These are phyloP conservation scores for Trametes cinnabarina DNA, from an alignment of 768 basidiomycete genomes.

Conservation along the genomic window DNA sequence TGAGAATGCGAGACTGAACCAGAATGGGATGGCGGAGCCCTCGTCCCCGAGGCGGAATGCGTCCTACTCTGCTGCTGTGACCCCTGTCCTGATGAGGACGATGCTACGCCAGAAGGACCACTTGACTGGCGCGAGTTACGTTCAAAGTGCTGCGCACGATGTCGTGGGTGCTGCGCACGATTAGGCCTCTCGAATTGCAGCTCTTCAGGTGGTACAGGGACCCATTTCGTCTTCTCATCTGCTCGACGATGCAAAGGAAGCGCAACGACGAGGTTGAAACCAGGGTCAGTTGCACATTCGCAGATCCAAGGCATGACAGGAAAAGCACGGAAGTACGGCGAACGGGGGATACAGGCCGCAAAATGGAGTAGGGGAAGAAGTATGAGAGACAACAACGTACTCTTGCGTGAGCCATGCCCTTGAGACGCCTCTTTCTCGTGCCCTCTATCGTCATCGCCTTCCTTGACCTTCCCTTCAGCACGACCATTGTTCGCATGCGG, in stretches of 20 bases:
- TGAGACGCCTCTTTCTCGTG: conserved; percentile 23
- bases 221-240: conserved; percentile 63
- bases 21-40: conserved; percentile 24
- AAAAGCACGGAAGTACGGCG: not conserved
- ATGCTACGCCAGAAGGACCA: conserved; percentile 23
- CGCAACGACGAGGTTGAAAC: not conserved
- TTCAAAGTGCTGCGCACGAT: conserved; percentile 28
- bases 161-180: conserved; percentile 28
- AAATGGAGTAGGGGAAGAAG: not conserved
- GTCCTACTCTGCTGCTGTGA: conserved; percentile 41
- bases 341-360: not conserved
- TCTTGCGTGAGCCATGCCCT: conserved; percentile 36
- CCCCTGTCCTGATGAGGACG: conserved; percentile 31
- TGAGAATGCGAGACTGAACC: conserved; percentile 44
- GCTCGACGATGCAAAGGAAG: conserved; percentile 4
- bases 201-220: conserved; percentile 54
- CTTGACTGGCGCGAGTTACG: conserved; percentile 11
- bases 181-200: conserved; percentile 51
- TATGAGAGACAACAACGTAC: conserved; percentile 34
- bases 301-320: not conserved
- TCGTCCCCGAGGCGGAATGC: conserved; percentile 25
- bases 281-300: not conserved
- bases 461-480: conserved; percentile 16
- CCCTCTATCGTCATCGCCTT: conserved; percentile 20
- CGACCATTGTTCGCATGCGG: conserved; percentile 4